Conservation (phyloP, 2,329 filamentous ascomycete species). For the Pyrenophora teres region DNA sequence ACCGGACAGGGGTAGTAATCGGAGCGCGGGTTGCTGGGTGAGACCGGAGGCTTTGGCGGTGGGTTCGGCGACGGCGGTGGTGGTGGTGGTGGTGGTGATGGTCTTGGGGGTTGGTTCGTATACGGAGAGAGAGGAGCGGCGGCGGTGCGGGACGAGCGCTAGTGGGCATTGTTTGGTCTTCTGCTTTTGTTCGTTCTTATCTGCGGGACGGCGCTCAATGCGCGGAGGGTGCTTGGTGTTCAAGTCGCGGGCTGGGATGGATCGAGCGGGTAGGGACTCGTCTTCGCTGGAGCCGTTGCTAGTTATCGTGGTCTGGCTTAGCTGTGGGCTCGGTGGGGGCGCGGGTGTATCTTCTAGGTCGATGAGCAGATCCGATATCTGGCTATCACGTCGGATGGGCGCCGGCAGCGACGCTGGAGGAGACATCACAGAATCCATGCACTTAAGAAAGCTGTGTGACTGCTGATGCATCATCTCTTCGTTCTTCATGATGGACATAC, state of each 20-base stretch:
- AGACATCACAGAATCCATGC: neutral
- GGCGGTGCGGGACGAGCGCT: slow-evolving; percentile 8
- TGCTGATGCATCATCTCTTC: neutral
- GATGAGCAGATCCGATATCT: slow-evolving; percentile 12
- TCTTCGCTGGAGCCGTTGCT: neutral
- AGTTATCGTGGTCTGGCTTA: neutral
- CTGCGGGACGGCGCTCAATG: no score
- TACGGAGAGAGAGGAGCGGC: slow-evolving; percentile 11
- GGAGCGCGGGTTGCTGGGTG: neutral
- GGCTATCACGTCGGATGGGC: neutral
- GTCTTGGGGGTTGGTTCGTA: neutral
- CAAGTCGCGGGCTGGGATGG: neutral
- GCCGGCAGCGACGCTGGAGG: neutral
- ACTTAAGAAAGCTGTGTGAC: neutral
- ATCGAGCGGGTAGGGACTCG: neutral
- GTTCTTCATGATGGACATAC: neutral
- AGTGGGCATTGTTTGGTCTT: neutral
- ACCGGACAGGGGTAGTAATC: no score
- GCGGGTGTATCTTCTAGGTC: slow-evolving; percentile 12
- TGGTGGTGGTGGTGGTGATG: neutral
- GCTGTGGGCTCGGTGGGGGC: slow-evolving; percentile 4
- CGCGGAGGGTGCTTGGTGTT: no score
- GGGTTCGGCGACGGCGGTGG: neutral
- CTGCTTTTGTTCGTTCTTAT: neutral
- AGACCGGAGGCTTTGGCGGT: neutral